Evolutionary conservation across 2,329 filamentous ascomycete genomes (phyloP), one percentile per base, ranked within the genome.

Genomic region (Aureobasidium sp.): DNA sequence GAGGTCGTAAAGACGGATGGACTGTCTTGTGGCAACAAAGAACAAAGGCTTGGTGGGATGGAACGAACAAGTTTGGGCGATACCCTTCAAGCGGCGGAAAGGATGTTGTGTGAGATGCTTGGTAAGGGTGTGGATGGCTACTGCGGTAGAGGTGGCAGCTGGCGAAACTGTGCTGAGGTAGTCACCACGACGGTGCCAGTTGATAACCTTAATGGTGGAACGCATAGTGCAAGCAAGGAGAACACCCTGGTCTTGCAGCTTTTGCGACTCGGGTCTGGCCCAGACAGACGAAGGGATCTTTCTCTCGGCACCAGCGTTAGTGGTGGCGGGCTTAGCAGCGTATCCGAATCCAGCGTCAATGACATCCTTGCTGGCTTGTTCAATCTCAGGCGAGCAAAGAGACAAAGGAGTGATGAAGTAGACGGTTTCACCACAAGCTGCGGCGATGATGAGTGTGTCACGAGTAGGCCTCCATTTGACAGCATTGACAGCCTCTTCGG

Each of bases 71-170:
- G 89, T 88, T 76, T 97, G 93, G 1, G 92, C 90, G 52, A 91
- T 86, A 63, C 86, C 86, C 70, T 85, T 85, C 66, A 87, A 75
- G 63, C 84, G 83, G 64, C 90, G 88, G 85, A 99, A 97, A 29
- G 94, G 95, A 66, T 94, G 87, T 75, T 99, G 94, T 2, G 91
- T 97, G 49, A 93, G 83, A 76, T 99, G 94, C 75, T 96, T 96
- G 62, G 90, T 94, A 64, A 99, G 80, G 0, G 93, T 97, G 78
- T 99, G 94, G 65, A 99, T 96, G 60, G 91, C 88, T 59, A 99
- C 90, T 5, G 94, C 90, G 31, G 69, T 68, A 67, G 84, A 83
- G 71, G 89, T 86, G 36, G 89, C 89, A 14, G 84, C 82, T 0
- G 94, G 91, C 55, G 91, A 95, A 25, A 97, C 91, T 0, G 92